Evolutionary conservation across 441 rosid genomes (phyloP), one percentile per base, ranked within the genome.

Genomic region (Erodium trifolium): DNA sequence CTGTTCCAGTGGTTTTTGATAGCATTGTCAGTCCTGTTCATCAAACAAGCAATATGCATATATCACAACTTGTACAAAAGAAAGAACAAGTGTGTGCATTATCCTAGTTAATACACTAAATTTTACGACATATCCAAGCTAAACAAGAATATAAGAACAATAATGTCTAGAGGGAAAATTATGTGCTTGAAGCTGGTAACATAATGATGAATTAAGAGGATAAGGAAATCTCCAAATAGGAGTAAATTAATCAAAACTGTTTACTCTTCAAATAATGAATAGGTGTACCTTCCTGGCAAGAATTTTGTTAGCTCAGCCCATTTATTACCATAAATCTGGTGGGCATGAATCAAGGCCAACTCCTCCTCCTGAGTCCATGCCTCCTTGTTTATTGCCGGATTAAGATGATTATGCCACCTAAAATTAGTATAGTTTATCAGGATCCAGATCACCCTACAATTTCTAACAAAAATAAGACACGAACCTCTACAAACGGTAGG

Each of bases 341-440:
- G 99, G 68, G 99, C 98, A 65, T 91, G 98, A 78, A 92, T 89
- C 81, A 95, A 83, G 69, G 90, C 90, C 83, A 95, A 66, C 85
- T 95, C 99, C 84, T 95, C 99, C 75, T 92, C 91, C 73, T 95
- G 98, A 75, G 97, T 92, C 99, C 99, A 95, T 63, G 99, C 99
- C 81, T 95, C 95, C 68, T 89, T 95, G 78, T 90, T 95, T 80
- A 95, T 95, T 59, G 82, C 81, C 62, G 99, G 98, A 85, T 94
- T 94, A 71, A 92, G 92, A 88, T 94, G 99, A 84, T 94, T 94
- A 81, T 94, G 98, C 99, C 87, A 90, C 88, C 90, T 86, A 67
- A 34, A 23, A 67, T 49, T 55, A 67, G 16, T 11, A 0, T 45
- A 67, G 59, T 49, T 47, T 0, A 53, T 23, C 16, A 55, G 17